Percentiles rank a stretch among this genome's conserved stretches.
Conservation (phyloP, 2,329 filamentous ascomycete species). For the Fusarium tricinctum region DNA sequence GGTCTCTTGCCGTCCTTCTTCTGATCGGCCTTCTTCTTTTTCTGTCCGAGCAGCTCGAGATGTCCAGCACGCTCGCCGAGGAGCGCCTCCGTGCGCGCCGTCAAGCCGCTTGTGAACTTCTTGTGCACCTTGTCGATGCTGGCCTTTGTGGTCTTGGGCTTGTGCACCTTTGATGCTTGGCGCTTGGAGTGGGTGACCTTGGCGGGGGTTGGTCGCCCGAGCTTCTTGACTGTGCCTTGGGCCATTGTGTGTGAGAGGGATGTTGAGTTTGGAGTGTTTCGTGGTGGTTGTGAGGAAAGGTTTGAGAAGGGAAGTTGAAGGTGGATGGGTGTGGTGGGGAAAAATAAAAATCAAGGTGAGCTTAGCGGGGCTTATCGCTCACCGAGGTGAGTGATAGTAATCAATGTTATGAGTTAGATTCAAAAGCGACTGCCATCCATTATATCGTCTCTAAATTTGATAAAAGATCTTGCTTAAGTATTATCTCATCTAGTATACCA, state of each 20-base stretch:
- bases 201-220: constrained; percentile 57
- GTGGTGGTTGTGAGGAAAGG: constrained; percentile 9
- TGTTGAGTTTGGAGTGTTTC: neutral
- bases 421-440: too few relatives aligned
- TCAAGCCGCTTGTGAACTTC: constrained; percentile 69
- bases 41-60: constrained; percentile 70
- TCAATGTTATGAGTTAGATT: neutral
- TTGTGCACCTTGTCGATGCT: constrained; percentile 67
- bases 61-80: constrained; percentile 72
- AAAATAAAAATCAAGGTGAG: constrained; percentile 44
- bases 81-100: constrained; percentile 68
- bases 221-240: constrained; percentile 67
- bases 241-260: constrained; percentile 59
- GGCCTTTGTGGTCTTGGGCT: constrained; percentile 62
- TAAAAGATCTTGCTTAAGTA: too few relatives aligned
- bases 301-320: constrained; percentile 54
- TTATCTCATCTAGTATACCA: too few relatives aligned
- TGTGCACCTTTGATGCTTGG: constrained; percentile 62
- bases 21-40: constrained; percentile 65
- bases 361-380: constrained; percentile 19
- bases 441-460: too few relatives aligned
- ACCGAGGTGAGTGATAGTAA: constrained; percentile 20
- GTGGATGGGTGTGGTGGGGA: constrained; percentile 10
- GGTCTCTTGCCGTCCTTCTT: constrained; percentile 55
- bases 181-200: constrained; percentile 60